phyloP scores from a whole-genome alignment of 2,329 filamentous ascomycete species.

The Byssochlamys sp. region DNA sequence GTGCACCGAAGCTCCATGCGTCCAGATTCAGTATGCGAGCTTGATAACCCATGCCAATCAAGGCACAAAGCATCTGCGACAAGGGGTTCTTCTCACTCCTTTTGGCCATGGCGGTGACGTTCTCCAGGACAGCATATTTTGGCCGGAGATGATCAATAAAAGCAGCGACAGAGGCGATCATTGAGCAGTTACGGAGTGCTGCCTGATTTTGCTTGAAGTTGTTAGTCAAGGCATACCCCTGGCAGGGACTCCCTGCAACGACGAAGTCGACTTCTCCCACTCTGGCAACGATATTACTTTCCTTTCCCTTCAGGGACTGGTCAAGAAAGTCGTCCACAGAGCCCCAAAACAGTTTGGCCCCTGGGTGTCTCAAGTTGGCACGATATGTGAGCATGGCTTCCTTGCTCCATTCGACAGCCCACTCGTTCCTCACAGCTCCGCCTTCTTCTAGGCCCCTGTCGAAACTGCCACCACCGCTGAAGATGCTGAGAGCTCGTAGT shows the following conservation, averaged over 20 bases:
- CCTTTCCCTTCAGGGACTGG: slow-evolving; percentile 45
- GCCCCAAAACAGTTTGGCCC: slow-evolving; percentile 53
- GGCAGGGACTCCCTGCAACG: slow-evolving; percentile 66
- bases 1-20: slow-evolving; percentile 58
- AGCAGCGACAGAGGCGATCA: slow-evolving; percentile 66
- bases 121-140: slow-evolving; percentile 66
- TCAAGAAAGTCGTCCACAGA: slow-evolving; percentile 62
- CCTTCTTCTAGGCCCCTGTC: slow-evolving; percentile 67
- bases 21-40: slow-evolving; percentile 58
- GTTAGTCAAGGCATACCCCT: slow-evolving; percentile 62
- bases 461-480: slow-evolving; percentile 69
- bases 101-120: slow-evolving; percentile 58
- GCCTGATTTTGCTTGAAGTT: slow-evolving; percentile 42
- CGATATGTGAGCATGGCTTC: slow-evolving; percentile 63
- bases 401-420: slow-evolving; percentile 57
- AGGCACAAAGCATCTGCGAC: slow-evolving; percentile 60
- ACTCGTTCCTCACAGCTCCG: slow-evolving; percentile 54
- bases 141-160: slow-evolving; percentile 67
- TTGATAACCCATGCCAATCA: slow-evolving; percentile 72
- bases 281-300: slow-evolving; percentile 40
- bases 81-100: slow-evolving; percentile 53
- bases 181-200: slow-evolving; percentile 62
- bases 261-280: slow-evolving; percentile 61
- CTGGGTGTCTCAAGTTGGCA: slow-evolving; percentile 48
- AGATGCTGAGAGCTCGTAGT: slow-evolving; percentile 59